phyloP scores from a whole-genome alignment of 1,284 basidiomycete species.

The Moesziomyces globuligerus region DNA sequence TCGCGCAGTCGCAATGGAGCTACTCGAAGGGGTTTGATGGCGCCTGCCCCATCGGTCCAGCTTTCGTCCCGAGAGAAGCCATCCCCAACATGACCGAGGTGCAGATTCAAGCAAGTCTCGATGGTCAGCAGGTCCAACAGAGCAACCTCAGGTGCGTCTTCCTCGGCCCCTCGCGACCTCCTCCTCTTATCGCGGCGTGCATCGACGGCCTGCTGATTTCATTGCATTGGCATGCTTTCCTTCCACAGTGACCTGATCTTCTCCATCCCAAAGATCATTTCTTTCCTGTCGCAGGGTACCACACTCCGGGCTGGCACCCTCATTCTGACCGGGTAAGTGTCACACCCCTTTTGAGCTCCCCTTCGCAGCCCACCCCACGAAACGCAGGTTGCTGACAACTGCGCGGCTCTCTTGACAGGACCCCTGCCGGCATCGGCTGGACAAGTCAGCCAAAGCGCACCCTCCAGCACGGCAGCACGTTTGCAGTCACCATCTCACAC shows the following conservation, averaged over 20 bases:
- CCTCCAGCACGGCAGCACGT: constrained; percentile 68
- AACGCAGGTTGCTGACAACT: no score
- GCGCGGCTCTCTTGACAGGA: constrained; percentile 34
- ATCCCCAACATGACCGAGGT: constrained; percentile 56
- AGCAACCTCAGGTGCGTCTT: constrained; percentile 65
- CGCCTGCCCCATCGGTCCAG: constrained; percentile 69
- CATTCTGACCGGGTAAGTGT: constrained; percentile 55
- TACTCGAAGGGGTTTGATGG: constrained; percentile 69
- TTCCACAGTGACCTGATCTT: constrained; percentile 70
- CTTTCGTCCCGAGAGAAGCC: constrained; percentile 59
- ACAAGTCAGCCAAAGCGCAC: constrained; percentile 58
- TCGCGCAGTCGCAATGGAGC: constrained; percentile 67
- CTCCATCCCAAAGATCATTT: constrained; percentile 68
- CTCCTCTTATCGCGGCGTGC: not conserved
- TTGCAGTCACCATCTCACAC: constrained; percentile 67
- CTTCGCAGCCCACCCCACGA: no score
- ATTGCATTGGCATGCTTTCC: no score
- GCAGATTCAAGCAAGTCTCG: constrained; percentile 63
- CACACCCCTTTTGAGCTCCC: not conserved
- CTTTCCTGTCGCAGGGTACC: constrained; percentile 59
- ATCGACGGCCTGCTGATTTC: no score
- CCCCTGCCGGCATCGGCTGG: constrained; percentile 69
- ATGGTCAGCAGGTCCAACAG: constrained; percentile 67
- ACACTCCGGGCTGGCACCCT: constrained; percentile 50
- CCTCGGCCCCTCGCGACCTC: not conserved